Evolutionary conservation across 176 grass and related monocot genomes (phyloP), one percentile per base, ranked within the genome.

Genomic region (Oropetium thomaeum): DNA sequence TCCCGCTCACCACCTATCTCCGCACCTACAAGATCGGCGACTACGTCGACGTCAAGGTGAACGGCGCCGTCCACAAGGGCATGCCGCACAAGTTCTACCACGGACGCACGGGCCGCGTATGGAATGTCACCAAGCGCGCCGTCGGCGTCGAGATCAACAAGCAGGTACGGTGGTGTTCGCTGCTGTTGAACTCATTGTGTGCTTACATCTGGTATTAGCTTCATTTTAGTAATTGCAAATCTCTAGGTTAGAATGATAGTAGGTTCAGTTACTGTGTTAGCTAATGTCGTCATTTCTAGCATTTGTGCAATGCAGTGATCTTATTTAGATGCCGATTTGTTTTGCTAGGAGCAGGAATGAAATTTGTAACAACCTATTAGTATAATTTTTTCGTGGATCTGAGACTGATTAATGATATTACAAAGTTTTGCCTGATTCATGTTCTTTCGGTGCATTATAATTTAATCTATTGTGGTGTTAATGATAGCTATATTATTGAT

Each of bases 31-130:
- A 89, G 87, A 76, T 78, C 71, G 90, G 90, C 49, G 90, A 93
- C 13, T 53, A 84, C 71, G 90, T 93, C 51, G 90, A 93, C 43
- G 83, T 93, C 40, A 93, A 74, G 90, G 90, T 93, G 62, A 93
- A 93, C 67, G 90, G 90, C 58, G 90, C 90, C 28, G 87, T 93
- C 60, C 90, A 93, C 83, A 93, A 93, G 83, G 90, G 90, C 3
- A 93, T 93, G 90, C 90, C 90, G n/a, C 90, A 93, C 70, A 93
- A 93, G 80, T 93, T 89, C 87, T 93, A 93, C 87, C 90, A 93
- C 65, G 90, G 90, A 25, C 90, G 90, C 57, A 93, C 90, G 10
- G 90, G 90, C 9, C 70, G 66, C 59, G 87, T 93, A 25, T 93
- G 90, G 90, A 93, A 93, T 65, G 87, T 93, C 75, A 90, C 90